phyloP scores from a whole-genome alignment of 2,329 filamentous ascomycete genomes.

The Monilinia aucupariae region DNA sequence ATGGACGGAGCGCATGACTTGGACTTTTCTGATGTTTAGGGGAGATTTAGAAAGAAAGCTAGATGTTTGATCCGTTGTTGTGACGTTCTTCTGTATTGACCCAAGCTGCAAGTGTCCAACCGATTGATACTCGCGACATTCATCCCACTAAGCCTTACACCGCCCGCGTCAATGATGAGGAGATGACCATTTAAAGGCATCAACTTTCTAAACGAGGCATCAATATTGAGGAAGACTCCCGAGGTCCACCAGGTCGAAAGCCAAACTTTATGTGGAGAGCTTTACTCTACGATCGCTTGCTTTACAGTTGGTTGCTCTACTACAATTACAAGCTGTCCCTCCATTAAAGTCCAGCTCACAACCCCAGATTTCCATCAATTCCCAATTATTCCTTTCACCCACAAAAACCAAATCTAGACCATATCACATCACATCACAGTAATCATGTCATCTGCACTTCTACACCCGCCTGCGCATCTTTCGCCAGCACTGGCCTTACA shows the following conservation, averaged over 20 bases:
- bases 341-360: neutral
- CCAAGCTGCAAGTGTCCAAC: neutral
- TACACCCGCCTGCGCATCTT: constrained; percentile 53
- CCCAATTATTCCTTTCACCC: neutral
- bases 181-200: neutral
- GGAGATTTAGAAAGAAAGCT: neutral
- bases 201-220: neutral
- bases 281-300: too few relatives aligned
- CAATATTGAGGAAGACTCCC: neutral
- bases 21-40: neutral
- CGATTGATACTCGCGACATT: neutral
- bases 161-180: neutral
- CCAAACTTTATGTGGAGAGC: constrained; percentile 9
- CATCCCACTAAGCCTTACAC: neutral
- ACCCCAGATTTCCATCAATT: constrained; percentile 6
- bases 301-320: neutral
- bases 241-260: neutral
- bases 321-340: constrained; percentile 9
- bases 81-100: neutral
- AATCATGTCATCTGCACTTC: constrained; percentile 48
- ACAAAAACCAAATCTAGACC: constrained; percentile 8
- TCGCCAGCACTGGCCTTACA: constrained; percentile 50
- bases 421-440: neutral
- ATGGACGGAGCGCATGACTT: constrained; percentile 9
- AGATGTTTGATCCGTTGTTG: neutral